Percentiles rank a stretch among this genome's conserved stretches.
Conservation (phyloP, 768 basidiomycete genomes). For the Mycena metata region DNA sequence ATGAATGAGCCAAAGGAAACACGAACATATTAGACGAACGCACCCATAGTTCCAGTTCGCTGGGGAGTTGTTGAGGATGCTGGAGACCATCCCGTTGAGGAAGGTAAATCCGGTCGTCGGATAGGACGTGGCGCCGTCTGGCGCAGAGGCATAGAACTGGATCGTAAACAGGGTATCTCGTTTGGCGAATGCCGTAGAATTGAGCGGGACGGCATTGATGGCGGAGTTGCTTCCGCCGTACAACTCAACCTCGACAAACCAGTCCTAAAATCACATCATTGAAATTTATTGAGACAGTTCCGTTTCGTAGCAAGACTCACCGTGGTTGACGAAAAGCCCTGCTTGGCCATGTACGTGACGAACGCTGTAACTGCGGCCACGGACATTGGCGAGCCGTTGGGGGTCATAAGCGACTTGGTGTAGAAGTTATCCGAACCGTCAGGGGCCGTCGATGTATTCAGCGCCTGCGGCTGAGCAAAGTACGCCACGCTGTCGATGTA, state of each 20-base stretch:
- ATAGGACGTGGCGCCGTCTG: conserved; percentile 43
- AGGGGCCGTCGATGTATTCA: conserved; percentile 46
- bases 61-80: conserved; percentile 52
- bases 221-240: conserved; percentile 51
- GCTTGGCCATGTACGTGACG: conserved; percentile 53
- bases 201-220: conserved; percentile 46
- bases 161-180: conserved; percentile 50
- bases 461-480: conserved; percentile 45
- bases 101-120: conserved; percentile 57
- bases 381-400: conserved; percentile 49
- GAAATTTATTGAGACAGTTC: too few relatives aligned
- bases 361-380: conserved; percentile 51
- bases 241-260: conserved; percentile 48
- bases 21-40: background rate
- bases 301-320: background rate
- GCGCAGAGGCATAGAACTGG: conserved; percentile 53
- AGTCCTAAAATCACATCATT: conserved; percentile 26
- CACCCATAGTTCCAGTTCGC: conserved; percentile 56
- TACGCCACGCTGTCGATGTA: conserved; percentile 51
- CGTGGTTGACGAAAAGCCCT: conserved; percentile 53
- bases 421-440: conserved; percentile 58
- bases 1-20: background rate
- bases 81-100: conserved; percentile 55
- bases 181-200: conserved; percentile 51
- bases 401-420: conserved; percentile 58